A percentile compares a stretch with the other conserved stretches of the same genome.
Evolutionary conservation across 2,329 filamentous ascomycete genomes (phyloP).

Genomic region (Arthrobotrys iridis): DNA sequence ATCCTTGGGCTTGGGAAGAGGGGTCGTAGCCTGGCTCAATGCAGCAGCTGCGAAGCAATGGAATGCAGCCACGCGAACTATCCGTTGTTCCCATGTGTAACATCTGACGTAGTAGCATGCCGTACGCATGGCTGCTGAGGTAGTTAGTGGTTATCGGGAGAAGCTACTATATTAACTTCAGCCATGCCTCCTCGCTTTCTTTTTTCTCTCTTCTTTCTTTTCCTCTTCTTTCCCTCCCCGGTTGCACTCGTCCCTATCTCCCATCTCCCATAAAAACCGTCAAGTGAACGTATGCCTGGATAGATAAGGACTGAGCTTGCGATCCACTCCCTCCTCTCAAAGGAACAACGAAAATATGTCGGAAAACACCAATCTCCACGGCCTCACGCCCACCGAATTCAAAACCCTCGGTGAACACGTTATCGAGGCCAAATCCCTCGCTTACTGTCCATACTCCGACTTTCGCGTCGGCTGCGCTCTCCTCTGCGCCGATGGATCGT

Average conservation of each 20-base stretch:
- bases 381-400: constrained; percentile 73
- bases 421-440: constrained; percentile 76
- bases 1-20: neutral
- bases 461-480: constrained; percentile 90
- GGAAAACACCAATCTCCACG: constrained; percentile 58
- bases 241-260: constrained; percentile 19
- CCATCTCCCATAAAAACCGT: constrained; percentile 14
- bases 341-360: constrained; percentile 22
- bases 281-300: neutral
- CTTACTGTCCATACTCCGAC: constrained; percentile 92
- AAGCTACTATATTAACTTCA: constrained; percentile 38
- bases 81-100: constrained; percentile 15
- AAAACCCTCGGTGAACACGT: constrained; percentile 71
- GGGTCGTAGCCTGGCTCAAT: constrained; percentile 20
- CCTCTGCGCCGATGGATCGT: constrained; percentile 69
- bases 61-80: constrained; percentile 32
- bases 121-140: neutral
- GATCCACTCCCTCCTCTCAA: neutral
- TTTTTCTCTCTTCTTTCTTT: neutral
- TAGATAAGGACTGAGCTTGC: neutral
- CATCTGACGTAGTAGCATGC: constrained; percentile 17
- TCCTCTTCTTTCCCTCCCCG: constrained; percentile 10
- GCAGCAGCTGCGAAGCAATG: constrained; percentile 15
- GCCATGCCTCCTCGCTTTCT: neutral
- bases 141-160: neutral